Base-by-base conservation (phyloP, 352 stramenopile species). In the Pythium pyrilobum region DNA sequence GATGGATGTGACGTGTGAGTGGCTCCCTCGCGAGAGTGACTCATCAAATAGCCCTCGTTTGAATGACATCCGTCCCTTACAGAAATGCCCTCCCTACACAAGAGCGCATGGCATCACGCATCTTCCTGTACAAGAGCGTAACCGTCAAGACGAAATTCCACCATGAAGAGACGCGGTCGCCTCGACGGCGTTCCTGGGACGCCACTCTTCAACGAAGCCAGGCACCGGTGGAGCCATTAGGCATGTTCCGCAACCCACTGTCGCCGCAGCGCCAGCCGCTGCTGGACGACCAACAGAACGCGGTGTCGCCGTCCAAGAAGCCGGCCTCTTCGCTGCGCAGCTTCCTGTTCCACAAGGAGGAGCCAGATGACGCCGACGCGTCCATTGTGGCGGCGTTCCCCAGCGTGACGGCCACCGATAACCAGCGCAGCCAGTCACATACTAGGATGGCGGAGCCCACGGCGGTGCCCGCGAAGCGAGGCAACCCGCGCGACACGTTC, bases 401-500 rank as follows among this genome's bases (percentile, higher is more conserved):
- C 10, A 4, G 33, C 3, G 31, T 20, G 23, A 5, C 37, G 37
- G 25, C n/a, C 37, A 24, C n/a, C 37, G 25, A 43, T 3, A 43
- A 5, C 16, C 37, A 43, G 25, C 8, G 13, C 3, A 27, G n/a
- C 18, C 37, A 27, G 18, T 10, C 3, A 24, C 33, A 24, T 16
- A 9, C 1, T 31, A 29, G 20, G 10, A 18, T 18, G 51, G 28
- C 31, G 8, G 21, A 20, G 24, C 41, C 42, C 3, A 11, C 52
- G 3, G 4, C 38, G 15, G 20, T 34, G 25, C 15, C 13, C 7
- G 23, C 33, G 8, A 52, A 32, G 18, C 49, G 50, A 27, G 27
- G 5, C 33, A 59, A 45, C 42, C 42, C 24, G 8, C 52, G 52
- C 8, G 52, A 59, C 41, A 59, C 41, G 11, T 52, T 59, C 42